phyloP scores from a whole-genome alignment of 441 rosid genomes.

The Gossypium davidsonii region DNA sequence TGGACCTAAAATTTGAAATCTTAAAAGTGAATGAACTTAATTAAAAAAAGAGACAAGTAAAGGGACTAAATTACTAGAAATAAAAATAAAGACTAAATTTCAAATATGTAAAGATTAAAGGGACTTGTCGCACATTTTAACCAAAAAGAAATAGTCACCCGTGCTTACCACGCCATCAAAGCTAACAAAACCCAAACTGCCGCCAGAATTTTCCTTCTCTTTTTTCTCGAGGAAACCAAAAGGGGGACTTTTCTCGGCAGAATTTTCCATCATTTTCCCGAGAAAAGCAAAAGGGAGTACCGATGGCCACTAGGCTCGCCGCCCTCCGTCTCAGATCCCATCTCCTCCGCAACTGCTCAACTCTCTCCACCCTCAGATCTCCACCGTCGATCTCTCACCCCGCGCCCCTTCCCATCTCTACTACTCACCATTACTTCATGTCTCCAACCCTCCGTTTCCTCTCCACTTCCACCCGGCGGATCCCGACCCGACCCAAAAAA shows the following conservation, averaged over 20 bases:
- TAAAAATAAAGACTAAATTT: too few relatives aligned
- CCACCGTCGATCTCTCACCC: constrained; percentile 17
- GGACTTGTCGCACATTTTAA: too few relatives aligned
- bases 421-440: constrained; percentile 4
- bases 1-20: too few relatives aligned
- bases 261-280: constrained; percentile 12
- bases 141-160: neutral
- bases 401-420: constrained; percentile 25
- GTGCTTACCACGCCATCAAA: neutral
- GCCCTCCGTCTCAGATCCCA: constrained; percentile 50
- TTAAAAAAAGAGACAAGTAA: too few relatives aligned
- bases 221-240: neutral
- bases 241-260: neutral
- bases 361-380: constrained; percentile 22
- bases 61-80: too few relatives aligned
- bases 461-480: constrained; percentile 54
- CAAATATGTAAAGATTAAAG: too few relatives aligned
- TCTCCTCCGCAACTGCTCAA: constrained; percentile 26
- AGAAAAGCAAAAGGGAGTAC: constrained; percentile 10
- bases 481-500: constrained; percentile 46
- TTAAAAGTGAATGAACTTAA: too few relatives aligned
- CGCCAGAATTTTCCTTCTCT: neutral
- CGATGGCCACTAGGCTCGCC: constrained; percentile 51
- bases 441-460: constrained; percentile 38
- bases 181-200: neutral